Conservation (phyloP, 345 rosid species). For the Boechera stricta region DNA sequence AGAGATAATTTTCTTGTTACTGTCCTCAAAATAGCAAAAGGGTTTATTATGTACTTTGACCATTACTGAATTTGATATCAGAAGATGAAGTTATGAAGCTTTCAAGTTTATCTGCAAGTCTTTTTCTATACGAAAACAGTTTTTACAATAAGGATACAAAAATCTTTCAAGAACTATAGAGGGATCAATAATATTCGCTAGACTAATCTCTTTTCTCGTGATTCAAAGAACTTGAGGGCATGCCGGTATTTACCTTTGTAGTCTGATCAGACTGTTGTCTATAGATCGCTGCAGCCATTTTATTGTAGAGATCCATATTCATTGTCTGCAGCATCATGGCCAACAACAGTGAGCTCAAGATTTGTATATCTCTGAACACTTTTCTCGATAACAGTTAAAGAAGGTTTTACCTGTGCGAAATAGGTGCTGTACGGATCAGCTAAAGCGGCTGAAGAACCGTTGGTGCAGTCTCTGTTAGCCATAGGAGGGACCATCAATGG, state of each 20-base stretch:
- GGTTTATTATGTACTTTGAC: conserved; percentile 9
- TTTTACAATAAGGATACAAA: conserved; percentile 25
- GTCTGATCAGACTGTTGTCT: conserved; percentile 56
- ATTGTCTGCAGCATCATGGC: conserved; percentile 39
- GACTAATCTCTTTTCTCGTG: conserved; percentile 46
- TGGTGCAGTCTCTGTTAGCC: conserved; percentile 42
- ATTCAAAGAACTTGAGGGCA: conserved; percentile 44
- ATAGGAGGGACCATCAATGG: conserved; percentile 45
- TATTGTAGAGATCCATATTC: conserved; percentile 37
- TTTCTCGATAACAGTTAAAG: neutral
- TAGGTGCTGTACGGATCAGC: conserved; percentile 59
- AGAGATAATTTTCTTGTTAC: neutral
- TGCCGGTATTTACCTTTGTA: conserved; percentile 44
- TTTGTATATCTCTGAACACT: neutral
- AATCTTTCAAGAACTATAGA: neutral
- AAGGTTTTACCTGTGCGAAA: conserved; percentile 52
- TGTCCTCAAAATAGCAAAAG: conserved; percentile 14
- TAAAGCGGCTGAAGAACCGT: conserved; percentile 27
- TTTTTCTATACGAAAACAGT: conserved; percentile 1
- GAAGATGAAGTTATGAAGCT: conserved; percentile 31
- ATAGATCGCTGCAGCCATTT: conserved; percentile 58
- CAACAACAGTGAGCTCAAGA: conserved; percentile 24
- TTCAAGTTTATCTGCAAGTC: conserved; percentile 27
- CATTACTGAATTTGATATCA: neutral
- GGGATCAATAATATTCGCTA: conserved; percentile 19